Evolutionary conservation across 768 basidiomycete species (phyloP).

Genomic region (Boletus rubroflammeus): DNA sequence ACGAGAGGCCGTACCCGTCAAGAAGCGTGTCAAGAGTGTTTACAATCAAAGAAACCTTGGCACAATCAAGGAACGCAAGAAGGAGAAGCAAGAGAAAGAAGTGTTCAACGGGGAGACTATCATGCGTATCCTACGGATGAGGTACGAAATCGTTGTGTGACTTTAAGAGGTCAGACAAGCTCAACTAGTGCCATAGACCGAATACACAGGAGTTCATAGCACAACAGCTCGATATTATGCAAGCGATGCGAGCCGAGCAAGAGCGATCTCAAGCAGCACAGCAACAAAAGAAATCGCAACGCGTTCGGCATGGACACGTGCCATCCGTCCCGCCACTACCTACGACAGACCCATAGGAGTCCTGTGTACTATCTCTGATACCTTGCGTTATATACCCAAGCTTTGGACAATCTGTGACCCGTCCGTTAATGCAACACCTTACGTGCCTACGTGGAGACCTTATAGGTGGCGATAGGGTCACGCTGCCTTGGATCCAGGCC

Average conservation of each 20-base stretch:
- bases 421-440: neutral
- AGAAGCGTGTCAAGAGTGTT: slow-evolving; percentile 91
- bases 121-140: slow-evolving; percentile 92
- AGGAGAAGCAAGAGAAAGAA: slow-evolving; percentile 78
- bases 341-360: slow-evolving; percentile 13
- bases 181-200: slow-evolving; percentile 43
- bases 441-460: slow-evolving; percentile 6
- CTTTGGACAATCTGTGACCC: slow-evolving; percentile 2
- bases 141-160: slow-evolving; percentile 45
- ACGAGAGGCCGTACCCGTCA: slow-evolving; percentile 66
- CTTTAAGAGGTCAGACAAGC: neutral
- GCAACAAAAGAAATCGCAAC: slow-evolving; percentile 55
- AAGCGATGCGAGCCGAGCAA: slow-evolving; percentile 78
- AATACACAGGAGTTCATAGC: slow-evolving; percentile 83
- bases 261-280: slow-evolving; percentile 65
- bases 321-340: slow-evolving; percentile 32
- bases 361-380: slow-evolving; percentile 15
- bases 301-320: slow-evolving; percentile 38
- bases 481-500: too few species aligned
- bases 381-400: slow-evolving; percentile 27
- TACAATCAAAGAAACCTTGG: slow-evolving; percentile 91
- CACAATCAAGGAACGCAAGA: slow-evolving; percentile 92
- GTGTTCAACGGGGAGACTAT: slow-evolving; percentile 83
- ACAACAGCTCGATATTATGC: slow-evolving; percentile 81
- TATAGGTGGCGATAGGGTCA: neutral